Conservation (phyloP, 2,329 filamentous ascomycete species). For the Colletotrichum filicis region DNA sequence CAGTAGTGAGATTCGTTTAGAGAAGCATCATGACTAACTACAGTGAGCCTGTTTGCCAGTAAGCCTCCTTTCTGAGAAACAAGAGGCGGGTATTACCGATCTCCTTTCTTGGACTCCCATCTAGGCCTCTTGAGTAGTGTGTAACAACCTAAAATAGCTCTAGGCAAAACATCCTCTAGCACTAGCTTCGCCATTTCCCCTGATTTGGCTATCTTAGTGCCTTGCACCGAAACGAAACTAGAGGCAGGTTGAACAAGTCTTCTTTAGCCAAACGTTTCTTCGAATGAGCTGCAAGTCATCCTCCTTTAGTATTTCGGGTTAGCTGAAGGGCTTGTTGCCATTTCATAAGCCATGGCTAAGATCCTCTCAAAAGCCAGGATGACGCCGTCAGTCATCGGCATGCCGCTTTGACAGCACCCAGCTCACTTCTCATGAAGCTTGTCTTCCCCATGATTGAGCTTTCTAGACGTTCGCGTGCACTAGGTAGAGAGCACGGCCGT, state of each 20-base stretch:
- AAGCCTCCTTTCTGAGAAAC: not conserved
- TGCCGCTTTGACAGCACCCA: not conserved
- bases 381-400: not conserved
- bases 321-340: not conserved
- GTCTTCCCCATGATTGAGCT: not conserved
- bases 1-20: not conserved
- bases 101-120: not conserved
- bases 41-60: not conserved
- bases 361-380: not conserved
- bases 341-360: not conserved
- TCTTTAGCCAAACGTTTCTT: not conserved
- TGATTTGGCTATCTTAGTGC: not conserved
- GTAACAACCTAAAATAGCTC: not conserved
- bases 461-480: not conserved
- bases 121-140: not conserved
- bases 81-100: not conserved
- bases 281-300: not conserved
- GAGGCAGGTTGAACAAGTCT: not conserved
- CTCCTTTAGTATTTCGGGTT: not conserved
- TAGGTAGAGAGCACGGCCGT: slow-evolving; percentile 6
- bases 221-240: not conserved
- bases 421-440: not conserved
- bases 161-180: not conserved
- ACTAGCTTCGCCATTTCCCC: not conserved
- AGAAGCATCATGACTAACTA: not conserved